A percentile compares a stretch with the other conserved stretches of the same genome.
Conservation (phyloP, 768 basidiomycete genomes). For the Auricularia auricula-judae region DNA sequence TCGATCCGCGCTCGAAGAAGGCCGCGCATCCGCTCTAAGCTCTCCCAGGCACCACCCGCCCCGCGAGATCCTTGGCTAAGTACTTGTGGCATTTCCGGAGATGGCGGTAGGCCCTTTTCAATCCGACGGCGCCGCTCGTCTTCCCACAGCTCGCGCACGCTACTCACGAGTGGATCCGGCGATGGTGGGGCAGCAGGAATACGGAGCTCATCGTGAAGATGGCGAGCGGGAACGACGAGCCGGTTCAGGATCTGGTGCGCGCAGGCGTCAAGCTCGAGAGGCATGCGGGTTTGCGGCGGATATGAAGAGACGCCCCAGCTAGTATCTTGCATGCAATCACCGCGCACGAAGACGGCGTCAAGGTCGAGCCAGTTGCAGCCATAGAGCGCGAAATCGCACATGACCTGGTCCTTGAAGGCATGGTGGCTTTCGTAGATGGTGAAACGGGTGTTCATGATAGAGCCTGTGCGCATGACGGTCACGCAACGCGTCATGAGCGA, state of each 20-base stretch:
- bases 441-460: slow-evolving; percentile 70
- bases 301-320: slow-evolving; percentile 38
- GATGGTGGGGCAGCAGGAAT: slow-evolving; percentile 46
- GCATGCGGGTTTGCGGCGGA: slow-evolving; percentile 53
- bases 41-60: slow-evolving; percentile 52
- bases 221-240: slow-evolving; percentile 50
- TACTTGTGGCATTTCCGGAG: slow-evolving; percentile 63
- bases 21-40: slow-evolving; percentile 67
- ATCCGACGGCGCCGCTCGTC: slow-evolving; percentile 76
- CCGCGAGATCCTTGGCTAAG: slow-evolving; percentile 52
- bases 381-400: slow-evolving; percentile 90
- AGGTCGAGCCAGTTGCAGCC: slow-evolving; percentile 88
- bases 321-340: slow-evolving; percentile 16
- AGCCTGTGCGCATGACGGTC: slow-evolving; percentile 71
- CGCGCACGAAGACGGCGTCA: slow-evolving; percentile 51
- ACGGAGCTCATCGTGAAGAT: slow-evolving; percentile 50
- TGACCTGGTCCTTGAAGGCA: slow-evolving; percentile 79
- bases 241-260: slow-evolving; percentile 84
- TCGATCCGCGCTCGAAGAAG: slow-evolving; percentile 55
- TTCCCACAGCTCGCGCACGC: slow-evolving; percentile 92
- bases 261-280: slow-evolving; percentile 75
- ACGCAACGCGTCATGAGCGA: slow-evolving; percentile 52
- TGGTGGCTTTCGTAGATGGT: slow-evolving; percentile 84
- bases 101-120: slow-evolving; percentile 55
- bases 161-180: slow-evolving; percentile 67